Evolutionary conservation across 2,329 filamentous ascomycete species (phyloP).

Genomic region (Pyrenochaeta sp.): DNA sequence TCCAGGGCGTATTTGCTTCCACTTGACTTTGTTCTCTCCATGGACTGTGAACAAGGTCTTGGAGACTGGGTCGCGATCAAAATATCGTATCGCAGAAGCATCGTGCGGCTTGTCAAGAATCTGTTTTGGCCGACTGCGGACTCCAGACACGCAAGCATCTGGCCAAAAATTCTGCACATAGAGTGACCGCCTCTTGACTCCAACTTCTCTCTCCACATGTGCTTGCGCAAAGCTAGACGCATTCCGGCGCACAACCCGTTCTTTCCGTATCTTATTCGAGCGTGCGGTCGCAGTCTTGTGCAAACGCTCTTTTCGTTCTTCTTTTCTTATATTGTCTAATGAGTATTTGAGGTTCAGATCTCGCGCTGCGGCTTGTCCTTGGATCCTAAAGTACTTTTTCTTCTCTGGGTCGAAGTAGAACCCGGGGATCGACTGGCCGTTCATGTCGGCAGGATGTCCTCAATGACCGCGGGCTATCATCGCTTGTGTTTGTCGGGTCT

Average conservation of each 20-base stretch:
- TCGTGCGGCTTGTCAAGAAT: slow-evolving; percentile 14
- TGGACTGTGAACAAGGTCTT: slow-evolving; percentile 35
- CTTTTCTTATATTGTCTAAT: slow-evolving; percentile 50
- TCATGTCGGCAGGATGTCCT: slow-evolving; percentile 34
- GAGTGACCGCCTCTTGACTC: slow-evolving; percentile 21
- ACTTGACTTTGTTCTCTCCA: slow-evolving; percentile 32
- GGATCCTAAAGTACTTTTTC: slow-evolving; percentile 60
- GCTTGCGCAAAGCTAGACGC: slow-evolving; percentile 24
- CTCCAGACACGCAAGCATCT: slow-evolving; percentile 32
- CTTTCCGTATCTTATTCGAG: slow-evolving; percentile 22
- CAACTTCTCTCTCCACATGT: slow-evolving; percentile 40
- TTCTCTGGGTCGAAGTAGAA: slow-evolving; percentile 59
- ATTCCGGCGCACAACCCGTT: slow-evolving; percentile 35
- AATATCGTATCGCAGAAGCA: slow-evolving; percentile 28
- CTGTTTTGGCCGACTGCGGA: slow-evolving; percentile 9
- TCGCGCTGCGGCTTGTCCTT: slow-evolving; percentile 44
- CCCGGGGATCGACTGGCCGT: slow-evolving; percentile 56
- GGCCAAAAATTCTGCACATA: slow-evolving; percentile 36
- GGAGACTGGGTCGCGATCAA: slow-evolving; percentile 36
- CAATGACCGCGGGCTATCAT: background rate
- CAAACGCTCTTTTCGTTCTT: slow-evolving; percentile 34
- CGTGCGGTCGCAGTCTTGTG: slow-evolving; percentile 16
- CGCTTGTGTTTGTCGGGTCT: background rate
- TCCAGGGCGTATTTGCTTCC: slow-evolving; percentile 12
- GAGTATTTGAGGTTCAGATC: slow-evolving; percentile 51